A percentile compares a stretch with the other conserved stretches of the same genome.
These are phyloP conservation scores for Bipolaris bicolor DNA, from an alignment of 2,329 filamentous ascomycete species.

Conservation along the genomic window DNA sequence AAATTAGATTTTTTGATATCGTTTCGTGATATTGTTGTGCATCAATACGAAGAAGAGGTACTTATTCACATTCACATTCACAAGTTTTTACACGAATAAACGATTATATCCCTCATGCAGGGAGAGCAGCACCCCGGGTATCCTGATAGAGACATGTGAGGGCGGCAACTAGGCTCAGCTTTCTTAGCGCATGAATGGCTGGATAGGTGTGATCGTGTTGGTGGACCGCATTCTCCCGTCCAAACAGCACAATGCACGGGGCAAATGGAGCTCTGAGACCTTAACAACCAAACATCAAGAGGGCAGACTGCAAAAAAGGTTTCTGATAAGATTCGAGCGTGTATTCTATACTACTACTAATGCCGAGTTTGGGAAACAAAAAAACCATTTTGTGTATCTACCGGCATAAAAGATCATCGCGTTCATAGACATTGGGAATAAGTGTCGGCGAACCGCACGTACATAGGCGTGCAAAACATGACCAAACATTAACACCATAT, in stretches of 20 bases:
- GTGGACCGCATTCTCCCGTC: neutral
- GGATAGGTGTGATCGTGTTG: neutral
- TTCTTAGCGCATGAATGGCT: neutral
- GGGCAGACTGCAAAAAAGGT: neutral
- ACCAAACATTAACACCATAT: constrained; percentile 17
- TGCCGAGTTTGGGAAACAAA: constrained; percentile 7
- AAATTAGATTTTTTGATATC: too few species aligned
- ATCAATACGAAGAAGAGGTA: too few species aligned
- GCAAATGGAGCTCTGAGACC: neutral
- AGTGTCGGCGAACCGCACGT: constrained; percentile 6
- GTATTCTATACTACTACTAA: constrained; percentile 4
- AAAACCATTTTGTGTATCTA: constrained; percentile 20
- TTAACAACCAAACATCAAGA: neutral
- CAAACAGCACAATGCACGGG: neutral
- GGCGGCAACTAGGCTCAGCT: neutral
- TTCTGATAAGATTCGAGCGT: constrained; percentile 4
- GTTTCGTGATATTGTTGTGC: too few species aligned
- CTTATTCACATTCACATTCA: too few species aligned
- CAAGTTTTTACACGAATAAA: too few species aligned
- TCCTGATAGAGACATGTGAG: neutral
- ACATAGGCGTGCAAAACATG: constrained; percentile 3
- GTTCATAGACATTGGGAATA: constrained; percentile 19
- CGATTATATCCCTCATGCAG: neutral
- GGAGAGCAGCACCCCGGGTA: neutral
- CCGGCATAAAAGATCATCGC: constrained; percentile 21